A percentile compares a stretch with the other conserved stretches of the same genome.
Conservation (phyloP, 2,329 filamentous ascomycete genomes). For the Sarocladiaceae sp. region DNA sequence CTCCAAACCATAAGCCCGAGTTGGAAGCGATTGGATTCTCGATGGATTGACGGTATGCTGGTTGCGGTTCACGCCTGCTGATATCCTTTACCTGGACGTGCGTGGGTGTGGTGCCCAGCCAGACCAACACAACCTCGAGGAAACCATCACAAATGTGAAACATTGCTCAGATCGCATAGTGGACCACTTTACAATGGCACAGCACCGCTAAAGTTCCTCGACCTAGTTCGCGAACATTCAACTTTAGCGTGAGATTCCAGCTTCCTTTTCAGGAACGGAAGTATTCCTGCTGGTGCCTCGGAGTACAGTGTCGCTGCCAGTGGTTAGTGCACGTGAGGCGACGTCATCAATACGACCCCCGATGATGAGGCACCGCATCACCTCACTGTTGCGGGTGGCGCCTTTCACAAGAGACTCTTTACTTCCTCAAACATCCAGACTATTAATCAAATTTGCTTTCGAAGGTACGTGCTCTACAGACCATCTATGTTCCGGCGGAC, state of each 20-base stretch:
- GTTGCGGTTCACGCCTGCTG: too few species aligned
- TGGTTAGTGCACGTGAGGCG: not conserved
- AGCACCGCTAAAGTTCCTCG: not conserved
- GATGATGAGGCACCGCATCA: not conserved
- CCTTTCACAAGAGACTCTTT: not conserved
- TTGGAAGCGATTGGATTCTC: too few species aligned
- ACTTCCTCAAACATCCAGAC: not conserved
- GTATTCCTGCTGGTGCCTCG: not conserved
- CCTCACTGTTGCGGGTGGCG: not conserved
- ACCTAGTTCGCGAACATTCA: not conserved
- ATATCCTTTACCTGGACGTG: too few species aligned
- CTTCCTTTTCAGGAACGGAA: not conserved
- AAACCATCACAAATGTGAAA: not conserved
- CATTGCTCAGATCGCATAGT: not conserved
- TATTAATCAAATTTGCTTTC: not conserved
- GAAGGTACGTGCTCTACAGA: not conserved
- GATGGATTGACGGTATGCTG: too few species aligned
- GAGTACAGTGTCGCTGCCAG: not conserved
- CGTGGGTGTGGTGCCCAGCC: not conserved
- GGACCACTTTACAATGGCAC: not conserved
- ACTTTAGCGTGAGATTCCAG: too few species aligned
- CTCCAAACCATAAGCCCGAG: too few species aligned
- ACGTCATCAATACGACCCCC: constrained; percentile 2
- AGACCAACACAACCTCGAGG: not conserved
- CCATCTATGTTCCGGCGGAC: too few species aligned